Percentiles rank a stretch among this genome's conserved stretches.
phyloP scores from a whole-genome alignment of 192 early-diverging fungal genomes.

The Jimgerdemannia flammicorona region DNA sequence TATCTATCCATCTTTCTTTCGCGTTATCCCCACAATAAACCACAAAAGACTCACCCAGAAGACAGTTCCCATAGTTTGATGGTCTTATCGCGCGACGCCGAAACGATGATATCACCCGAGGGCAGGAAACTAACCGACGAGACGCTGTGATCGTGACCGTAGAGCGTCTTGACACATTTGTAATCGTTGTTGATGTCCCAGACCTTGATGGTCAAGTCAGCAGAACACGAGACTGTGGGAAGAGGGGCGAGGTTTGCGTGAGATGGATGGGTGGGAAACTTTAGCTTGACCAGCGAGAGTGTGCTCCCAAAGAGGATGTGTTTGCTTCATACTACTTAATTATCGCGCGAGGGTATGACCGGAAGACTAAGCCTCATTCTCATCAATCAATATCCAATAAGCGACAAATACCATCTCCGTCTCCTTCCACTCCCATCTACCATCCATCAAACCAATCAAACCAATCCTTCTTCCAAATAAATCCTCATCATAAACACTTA shows the following conservation, averaged over 20 bases:
- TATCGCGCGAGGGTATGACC: no score
- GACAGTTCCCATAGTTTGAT: conserved; percentile 83
- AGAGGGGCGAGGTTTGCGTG: no score
- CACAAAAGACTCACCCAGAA: conserved; percentile 53
- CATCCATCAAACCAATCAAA: not conserved
- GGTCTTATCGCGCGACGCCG: conserved; percentile 88
- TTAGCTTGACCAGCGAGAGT: no score
- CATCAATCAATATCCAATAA: no score
- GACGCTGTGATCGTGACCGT: conserved; percentile 93
- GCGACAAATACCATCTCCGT: no score
- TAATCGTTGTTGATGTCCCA: conserved; percentile 87
- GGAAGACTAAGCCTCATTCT: no score
- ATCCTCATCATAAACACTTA: conserved; percentile 26
- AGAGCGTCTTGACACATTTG: conserved; percentile 77
- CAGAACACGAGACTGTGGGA: conserved; percentile 39
- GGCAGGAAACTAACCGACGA: conserved; percentile 75
- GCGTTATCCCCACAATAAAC: no score
- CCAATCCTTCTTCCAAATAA: not conserved
- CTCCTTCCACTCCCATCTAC: no score
- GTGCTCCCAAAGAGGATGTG: no score
- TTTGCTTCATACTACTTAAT: no score
- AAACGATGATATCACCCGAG: conserved; percentile 76
- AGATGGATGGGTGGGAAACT: no score
- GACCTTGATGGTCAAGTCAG: conserved; percentile 86
- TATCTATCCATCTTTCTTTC: no score